These are phyloP conservation scores for Xylaria intraflava DNA, from an alignment of 495 filamentous ascomycete genomes.

Conservation along the genomic window DNA sequence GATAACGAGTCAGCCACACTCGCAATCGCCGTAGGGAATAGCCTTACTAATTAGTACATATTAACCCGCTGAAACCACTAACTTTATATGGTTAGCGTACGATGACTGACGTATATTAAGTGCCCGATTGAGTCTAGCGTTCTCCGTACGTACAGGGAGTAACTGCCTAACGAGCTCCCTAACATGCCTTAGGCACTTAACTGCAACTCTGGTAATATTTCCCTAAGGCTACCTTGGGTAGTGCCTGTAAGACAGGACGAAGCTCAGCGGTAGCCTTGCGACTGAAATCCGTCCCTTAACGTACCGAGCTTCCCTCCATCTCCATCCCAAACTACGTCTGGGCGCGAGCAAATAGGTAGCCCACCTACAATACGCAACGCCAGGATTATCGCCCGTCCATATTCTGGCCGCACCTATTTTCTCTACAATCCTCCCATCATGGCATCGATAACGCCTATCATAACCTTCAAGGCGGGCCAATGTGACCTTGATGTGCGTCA, in stretches of 20 bases:
- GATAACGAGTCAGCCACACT: constrained; percentile 4
- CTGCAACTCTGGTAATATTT: no score
- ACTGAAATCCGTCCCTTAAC: no score
- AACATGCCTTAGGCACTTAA: no score
- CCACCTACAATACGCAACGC: not conserved
- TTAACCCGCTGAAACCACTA: no score
- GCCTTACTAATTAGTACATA: no score
- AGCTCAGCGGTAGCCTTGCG: constrained; percentile 28
- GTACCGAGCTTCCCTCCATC: no score
- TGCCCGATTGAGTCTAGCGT: no score
- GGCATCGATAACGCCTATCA: constrained; percentile 69
- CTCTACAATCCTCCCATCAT: constrained; percentile 38
- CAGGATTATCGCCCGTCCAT: not conserved
- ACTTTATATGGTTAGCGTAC: no score
- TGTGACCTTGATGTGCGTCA: constrained; percentile 76
- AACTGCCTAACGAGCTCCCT: no score
- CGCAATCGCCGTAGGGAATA: not conserved
- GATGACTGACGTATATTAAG: no score
- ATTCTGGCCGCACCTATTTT: not conserved
- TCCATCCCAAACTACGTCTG: not conserved
- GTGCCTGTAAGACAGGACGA: constrained; percentile 13
- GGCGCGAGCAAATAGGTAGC: not conserved
- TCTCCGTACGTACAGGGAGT: no score
- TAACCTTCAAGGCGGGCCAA: constrained; percentile 94
- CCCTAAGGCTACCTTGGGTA: not conserved